phyloP scores from a whole-genome alignment of 1,284 basidiomycete species.

The Apiotrichum domesticum region DNA sequence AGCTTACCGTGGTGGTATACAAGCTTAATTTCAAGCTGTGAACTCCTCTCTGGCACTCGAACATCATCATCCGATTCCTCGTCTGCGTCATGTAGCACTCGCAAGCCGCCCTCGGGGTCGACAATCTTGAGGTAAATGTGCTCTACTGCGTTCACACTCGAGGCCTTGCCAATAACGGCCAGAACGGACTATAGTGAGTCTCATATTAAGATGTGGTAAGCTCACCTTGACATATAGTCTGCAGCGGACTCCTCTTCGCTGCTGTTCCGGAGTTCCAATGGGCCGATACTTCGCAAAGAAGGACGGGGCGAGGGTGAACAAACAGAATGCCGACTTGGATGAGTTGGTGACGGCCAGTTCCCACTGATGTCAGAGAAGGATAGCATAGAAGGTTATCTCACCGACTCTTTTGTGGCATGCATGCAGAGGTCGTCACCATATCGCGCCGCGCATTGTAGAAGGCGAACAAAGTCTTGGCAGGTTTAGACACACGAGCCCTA shows the following conservation, averaged over 20 bases:
- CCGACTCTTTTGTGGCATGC: conserved; percentile 31
- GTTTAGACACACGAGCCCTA: conserved; percentile 45
- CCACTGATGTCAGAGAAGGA: conserved; percentile 25
- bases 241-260: conserved; percentile 38
- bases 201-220: neutral
- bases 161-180: conserved; percentile 37
- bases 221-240: conserved; percentile 43
- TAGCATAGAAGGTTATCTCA: conserved; percentile 13
- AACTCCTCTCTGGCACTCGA: conserved; percentile 5
- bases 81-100: conserved; percentile 4
- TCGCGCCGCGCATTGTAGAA: conserved; percentile 43
- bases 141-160: conserved; percentile 33
- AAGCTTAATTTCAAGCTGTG: conserved; percentile 29
- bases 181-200: conserved; percentile 37
- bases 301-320: conserved; percentile 33
- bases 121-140: conserved; percentile 40
- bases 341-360: conserved; percentile 43
- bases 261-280: conserved; percentile 20
- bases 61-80: conserved; percentile 14
- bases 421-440: conserved; percentile 47
- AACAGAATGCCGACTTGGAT: conserved; percentile 42
- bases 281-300: conserved; percentile 40
- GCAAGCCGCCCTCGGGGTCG: conserved; percentile 29
- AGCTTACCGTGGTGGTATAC: conserved; percentile 44
- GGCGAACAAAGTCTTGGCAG: conserved; percentile 36